phyloP scores from a whole-genome alignment of 2,329 filamentous ascomycete species.

The Chaetomium olivaceum region DNA sequence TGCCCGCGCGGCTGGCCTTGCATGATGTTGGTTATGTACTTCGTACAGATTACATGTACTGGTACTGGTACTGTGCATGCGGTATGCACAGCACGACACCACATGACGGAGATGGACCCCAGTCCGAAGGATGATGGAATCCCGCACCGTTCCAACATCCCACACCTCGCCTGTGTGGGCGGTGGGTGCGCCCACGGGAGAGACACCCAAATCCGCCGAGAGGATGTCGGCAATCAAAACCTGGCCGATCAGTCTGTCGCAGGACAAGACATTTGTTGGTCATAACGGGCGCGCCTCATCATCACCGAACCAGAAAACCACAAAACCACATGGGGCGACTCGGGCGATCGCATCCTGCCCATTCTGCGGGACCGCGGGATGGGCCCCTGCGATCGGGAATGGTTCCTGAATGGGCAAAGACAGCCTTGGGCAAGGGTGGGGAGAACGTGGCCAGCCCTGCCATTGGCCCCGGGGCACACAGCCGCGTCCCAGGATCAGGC shows the following conservation, averaged over 20 bases:
- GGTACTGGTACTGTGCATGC: neutral
- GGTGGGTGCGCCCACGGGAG: neutral
- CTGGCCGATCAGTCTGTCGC: neutral
- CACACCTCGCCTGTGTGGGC: neutral
- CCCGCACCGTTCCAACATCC: slow-evolving; percentile 6
- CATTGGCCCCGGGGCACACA: slow-evolving; percentile 31
- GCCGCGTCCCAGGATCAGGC: slow-evolving; percentile 32
- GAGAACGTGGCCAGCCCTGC: slow-evolving; percentile 8
- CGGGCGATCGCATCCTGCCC: slow-evolving; percentile 19
- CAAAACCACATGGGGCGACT: slow-evolving; percentile 17
- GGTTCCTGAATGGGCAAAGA: slow-evolving; percentile 29
- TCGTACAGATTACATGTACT: neutral
- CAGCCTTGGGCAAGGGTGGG: neutral
- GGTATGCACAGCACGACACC: neutral
- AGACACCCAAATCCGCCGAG: neutral
- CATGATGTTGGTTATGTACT: neutral
- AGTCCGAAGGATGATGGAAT: neutral
- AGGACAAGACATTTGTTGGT: neutral
- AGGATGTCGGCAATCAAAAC: slow-evolving; percentile 1
- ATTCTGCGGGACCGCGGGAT: slow-evolving; percentile 18
- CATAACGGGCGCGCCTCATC: neutral
- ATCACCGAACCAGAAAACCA: slow-evolving; percentile 6
- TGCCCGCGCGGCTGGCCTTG: neutral
- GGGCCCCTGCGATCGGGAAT: slow-evolving; percentile 28
- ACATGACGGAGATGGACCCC: slow-evolving; percentile 1